Base-by-base conservation (phyloP, 768 basidiomycete species). In the Pisolithus tinctorius region DNA sequence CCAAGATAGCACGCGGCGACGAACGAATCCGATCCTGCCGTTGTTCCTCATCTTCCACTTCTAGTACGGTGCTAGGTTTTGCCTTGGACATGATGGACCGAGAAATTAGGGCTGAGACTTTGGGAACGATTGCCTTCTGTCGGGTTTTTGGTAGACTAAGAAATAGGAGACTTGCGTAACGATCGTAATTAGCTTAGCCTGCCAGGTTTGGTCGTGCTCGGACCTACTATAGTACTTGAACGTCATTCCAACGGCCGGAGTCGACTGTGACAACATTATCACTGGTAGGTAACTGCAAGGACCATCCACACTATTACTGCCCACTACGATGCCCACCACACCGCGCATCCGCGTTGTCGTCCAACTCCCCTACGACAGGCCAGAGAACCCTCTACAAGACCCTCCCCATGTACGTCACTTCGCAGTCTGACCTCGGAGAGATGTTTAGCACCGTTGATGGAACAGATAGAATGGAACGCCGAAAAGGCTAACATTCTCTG, bases 401-500 rank as follows among this genome's bases (percentile, higher is more conserved):
- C 87, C 87, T 48, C 81, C 83, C 41, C 74, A 73, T 64, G 88
- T 89, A 65, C 63, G 81, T 75, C n/a, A 34, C 34, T 34, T 34
- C 34, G 13, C 14, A 14, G 34, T 34, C 11, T 4, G 34, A 11
- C 13, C 11, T 34, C 34, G 34, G 14, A 34, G 10, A 34, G 34
- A 14, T 34, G 13, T 34, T 31, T 31, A 31, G 30, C 30, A 31
- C 30, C 30, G 9, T 31, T 34, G 34, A 34, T 34, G 34, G 36
- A 47, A 34, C 60, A 92, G 89, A 84, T 93, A 65, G 84, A 87
- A 72, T 93, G 90, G 90, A 88, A 78, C 40, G 58, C 79, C 7
- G 87, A 91, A 52, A 93, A 92, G 65, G 90, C 91, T 42, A 84
- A 84, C 55, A 80, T 88, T 6, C 72, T 93, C 7, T 93, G 90